Evolutionary conservation across 306 rosid species (phyloP).

Genomic region (Leucaena leucocephala): DNA sequence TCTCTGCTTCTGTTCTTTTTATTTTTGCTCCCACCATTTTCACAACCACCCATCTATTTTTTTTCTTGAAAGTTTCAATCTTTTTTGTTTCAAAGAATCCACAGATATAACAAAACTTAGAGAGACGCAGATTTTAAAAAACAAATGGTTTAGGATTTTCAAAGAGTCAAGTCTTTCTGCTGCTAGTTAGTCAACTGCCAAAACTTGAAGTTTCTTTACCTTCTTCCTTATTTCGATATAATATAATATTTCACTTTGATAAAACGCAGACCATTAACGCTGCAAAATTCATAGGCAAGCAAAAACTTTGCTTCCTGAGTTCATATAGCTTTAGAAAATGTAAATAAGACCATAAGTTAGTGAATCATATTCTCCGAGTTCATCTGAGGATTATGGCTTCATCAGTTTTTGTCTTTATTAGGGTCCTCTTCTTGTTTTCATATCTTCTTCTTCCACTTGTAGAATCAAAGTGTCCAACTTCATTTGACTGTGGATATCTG

Average conservation of each 20-base stretch:
- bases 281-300: background rate
- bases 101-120: background rate
- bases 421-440: conserved; percentile 25
- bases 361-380: conserved; percentile 6
- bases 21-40: background rate
- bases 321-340: background rate
- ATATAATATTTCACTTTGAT: background rate
- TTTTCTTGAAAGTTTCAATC: background rate
- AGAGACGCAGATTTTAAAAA: background rate
- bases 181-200: background rate
- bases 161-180: conserved; percentile 18
- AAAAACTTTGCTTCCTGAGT: background rate
- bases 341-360: background rate
- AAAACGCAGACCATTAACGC: background rate
- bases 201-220: background rate
- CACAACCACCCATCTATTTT: background rate
- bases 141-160: background rate
- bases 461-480: conserved; percentile 15
- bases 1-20: conserved; percentile 11
- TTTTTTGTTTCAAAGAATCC: conserved; percentile 6
- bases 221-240: background rate
- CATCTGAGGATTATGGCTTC: conserved; percentile 15
- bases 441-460: conserved; percentile 5
- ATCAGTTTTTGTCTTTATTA: background rate
- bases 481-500: conserved; percentile 43